Evolutionary conservation across 148 eudicot genomes (phyloP).

Genomic region (Persicaria tinctoria): DNA sequence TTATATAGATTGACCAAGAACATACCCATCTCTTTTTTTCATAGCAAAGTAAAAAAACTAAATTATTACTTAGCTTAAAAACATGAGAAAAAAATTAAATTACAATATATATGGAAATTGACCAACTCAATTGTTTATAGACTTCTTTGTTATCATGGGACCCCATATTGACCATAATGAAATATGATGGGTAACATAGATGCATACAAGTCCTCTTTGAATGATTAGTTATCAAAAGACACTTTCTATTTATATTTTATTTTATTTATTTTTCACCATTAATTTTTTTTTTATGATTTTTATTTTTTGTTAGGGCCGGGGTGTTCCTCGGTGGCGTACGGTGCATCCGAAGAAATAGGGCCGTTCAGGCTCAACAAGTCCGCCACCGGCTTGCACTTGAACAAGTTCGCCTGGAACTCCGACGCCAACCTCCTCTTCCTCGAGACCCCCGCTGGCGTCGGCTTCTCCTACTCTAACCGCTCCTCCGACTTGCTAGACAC

Average conservation of each 20-base stretch:
- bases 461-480: slow-evolving; percentile 73
- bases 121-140: too few species aligned
- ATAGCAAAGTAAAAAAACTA: too few species aligned
- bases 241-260: background rate
- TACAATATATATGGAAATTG: too few species aligned
- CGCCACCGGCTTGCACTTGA: slow-evolving; percentile 46
- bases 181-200: too few species aligned
- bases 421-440: slow-evolving; percentile 72
- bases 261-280: background rate
- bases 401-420: slow-evolving; percentile 82
- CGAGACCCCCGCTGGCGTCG: slow-evolving; percentile 96
- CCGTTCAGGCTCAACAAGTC: slow-evolving; percentile 73
- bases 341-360: slow-evolving; percentile 93
- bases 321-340: slow-evolving; percentile 93
- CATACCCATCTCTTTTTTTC: too few species aligned
- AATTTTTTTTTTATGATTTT: background rate
- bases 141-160: too few species aligned
- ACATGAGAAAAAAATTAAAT: too few species aligned
- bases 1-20: too few species aligned
- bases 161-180: too few species aligned
- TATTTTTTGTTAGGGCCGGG: slow-evolving; percentile 58
- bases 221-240: too few species aligned
- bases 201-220: too few species aligned
- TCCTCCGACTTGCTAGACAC: slow-evolving; percentile 68
- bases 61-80: too few species aligned